Percentiles rank a stretch among this genome's conserved stretches.
Evolutionary conservation across 148 eudicot genomes (phyloP).

Genomic region (Rhododendron ovatum): DNA sequence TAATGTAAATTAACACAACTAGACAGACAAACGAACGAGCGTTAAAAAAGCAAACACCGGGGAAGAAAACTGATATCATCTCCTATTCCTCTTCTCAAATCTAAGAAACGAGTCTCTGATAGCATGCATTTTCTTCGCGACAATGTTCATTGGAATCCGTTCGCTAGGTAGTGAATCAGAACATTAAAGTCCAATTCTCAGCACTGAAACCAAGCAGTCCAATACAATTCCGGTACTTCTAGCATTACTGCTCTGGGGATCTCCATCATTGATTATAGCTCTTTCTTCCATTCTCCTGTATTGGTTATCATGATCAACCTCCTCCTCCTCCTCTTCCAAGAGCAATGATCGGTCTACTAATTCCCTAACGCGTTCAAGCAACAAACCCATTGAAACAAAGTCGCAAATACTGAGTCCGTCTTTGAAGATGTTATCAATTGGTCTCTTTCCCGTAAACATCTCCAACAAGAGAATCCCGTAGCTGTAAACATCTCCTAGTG

Average conservation of each 20-base stretch:
- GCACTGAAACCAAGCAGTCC: conserved; percentile 11
- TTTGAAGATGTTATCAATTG: conserved; percentile 9
- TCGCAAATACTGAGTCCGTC: conserved; percentile 6
- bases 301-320: background rate
- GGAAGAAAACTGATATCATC: background rate
- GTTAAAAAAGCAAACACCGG: background rate
- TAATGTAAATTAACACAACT: background rate
- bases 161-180: conserved; percentile 11
- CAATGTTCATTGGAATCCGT: conserved; percentile 6
- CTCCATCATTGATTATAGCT: background rate
- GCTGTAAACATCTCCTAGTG: conserved; percentile 21
- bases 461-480: conserved; percentile 15
- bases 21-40: background rate
- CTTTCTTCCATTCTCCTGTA: background rate
- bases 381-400: conserved; percentile 3
- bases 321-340: conserved; percentile 1
- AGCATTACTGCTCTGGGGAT: background rate
- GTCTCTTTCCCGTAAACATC: conserved; percentile 3
- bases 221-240: background rate
- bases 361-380: background rate
- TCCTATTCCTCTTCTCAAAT: background rate
- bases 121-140: conserved; percentile 1
- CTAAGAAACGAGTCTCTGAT: conserved; percentile 12
- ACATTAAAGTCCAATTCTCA: conserved; percentile 19
- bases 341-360: conserved; percentile 2